Base-by-base conservation (phyloP, 164 flowering plant species). In the Dillenia turbinata region DNA sequence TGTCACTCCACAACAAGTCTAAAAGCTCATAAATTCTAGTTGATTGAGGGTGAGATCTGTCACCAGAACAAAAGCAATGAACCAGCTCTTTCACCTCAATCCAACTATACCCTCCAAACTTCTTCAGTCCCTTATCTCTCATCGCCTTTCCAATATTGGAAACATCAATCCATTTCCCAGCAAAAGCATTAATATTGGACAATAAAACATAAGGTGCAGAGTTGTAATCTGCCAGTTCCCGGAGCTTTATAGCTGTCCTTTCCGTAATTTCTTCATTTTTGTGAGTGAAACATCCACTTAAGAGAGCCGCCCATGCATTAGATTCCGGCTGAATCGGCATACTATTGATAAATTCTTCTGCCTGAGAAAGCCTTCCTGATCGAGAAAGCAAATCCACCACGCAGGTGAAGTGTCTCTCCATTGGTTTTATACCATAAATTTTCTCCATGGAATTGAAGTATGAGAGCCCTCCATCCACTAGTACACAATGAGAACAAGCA, bases 401-500 rank as follows among this genome's bases (percentile, higher is more conserved):
- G 48, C 85, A 76, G 16, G 79, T 79, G 56, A 78, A 84, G 61
- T 84, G 92, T 48, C 68, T 75, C 22, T 73, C 77, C 14, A 60
- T 77, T 10, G 89, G 86, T 57, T 76, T 77, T 56, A 86, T 52
- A 19, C 76, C 73, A 54, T 82, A 82, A 51, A 69, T 67, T 47
- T 53, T 62, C 75, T 78, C 74, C 92, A 86, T 84, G 8, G 77
- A 69, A 56, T 71, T 67, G 19, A 86, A 86, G 61, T 79, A 79
- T 49, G 19, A 15, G 10, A 80, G 71, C 40, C 83, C 88, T 63
- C 75, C 77, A 19, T 86, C 80, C 14, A 86, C 85, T 43, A 84
- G 67, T 26, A 89, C 92, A 54, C 81, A 76, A 69, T 86, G 92
- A 56, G 86, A 77, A 62, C 91, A 86, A 54, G 86, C 86, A 61